Percentiles rank a stretch among this genome's conserved stretches.
These are phyloP conservation scores for Thielaviopsis cerberus DNA, from an alignment of 2,329 filamentous ascomycete genomes.

Conservation along the genomic window DNA sequence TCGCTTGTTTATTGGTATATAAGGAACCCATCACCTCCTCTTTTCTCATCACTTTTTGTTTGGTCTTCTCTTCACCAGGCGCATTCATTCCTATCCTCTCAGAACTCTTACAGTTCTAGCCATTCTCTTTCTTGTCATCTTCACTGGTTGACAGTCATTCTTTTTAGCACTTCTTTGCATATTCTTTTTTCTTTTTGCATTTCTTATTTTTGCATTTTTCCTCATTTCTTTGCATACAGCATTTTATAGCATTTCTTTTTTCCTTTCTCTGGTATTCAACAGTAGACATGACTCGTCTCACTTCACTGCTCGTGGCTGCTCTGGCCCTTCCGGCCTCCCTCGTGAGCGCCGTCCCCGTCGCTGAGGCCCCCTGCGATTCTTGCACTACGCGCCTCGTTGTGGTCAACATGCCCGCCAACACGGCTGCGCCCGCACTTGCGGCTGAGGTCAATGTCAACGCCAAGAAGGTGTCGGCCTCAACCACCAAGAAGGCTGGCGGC, in stretches of 20 bases:
- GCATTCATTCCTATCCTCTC: slow-evolving; percentile 1
- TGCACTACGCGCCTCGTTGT: not conserved
- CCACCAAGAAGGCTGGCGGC: not conserved
- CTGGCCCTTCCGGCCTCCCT: slow-evolving; percentile 5
- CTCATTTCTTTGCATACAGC: not conserved
- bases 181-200: not conserved
- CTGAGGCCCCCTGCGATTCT: not conserved
- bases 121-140: not conserved
- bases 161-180: not conserved
- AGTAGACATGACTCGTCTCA: slow-evolving; percentile 7
- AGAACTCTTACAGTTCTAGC: slow-evolving; percentile 9
- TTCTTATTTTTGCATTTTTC: not conserved
- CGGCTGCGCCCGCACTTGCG: not conserved
- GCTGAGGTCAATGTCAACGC: not conserved
- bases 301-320: slow-evolving; percentile 3
- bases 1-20: not conserved
- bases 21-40: not conserved
- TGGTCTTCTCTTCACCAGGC: slow-evolving; percentile 1
- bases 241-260: too few species aligned
- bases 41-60: not conserved
- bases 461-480: not conserved
- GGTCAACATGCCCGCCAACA: not conserved
- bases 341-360: slow-evolving; percentile 1
- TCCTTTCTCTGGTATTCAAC: not conserved
- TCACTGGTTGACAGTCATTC: not conserved